These are phyloP conservation scores for Curvularia sp. DNA, from an alignment of 2,329 filamentous ascomycete species.

Conservation along the genomic window DNA sequence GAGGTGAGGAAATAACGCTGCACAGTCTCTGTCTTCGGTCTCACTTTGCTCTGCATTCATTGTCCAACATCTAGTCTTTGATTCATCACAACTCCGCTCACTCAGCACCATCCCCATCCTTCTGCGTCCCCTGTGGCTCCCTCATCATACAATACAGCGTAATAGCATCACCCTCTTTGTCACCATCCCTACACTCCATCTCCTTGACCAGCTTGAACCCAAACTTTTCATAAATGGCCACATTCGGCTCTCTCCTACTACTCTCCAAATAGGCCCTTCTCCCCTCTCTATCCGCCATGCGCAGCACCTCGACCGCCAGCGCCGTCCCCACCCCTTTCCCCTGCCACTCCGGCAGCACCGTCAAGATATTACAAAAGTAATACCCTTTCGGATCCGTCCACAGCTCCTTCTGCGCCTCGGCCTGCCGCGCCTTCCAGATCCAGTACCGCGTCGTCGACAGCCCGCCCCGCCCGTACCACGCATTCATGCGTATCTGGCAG, in stretches of 20 bases:
- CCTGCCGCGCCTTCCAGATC: slow-evolving; percentile 74
- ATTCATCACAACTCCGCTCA: background rate
- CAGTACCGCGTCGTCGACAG: slow-evolving; percentile 72
- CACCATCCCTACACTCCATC: slow-evolving; percentile 71
- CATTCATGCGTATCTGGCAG: slow-evolving; percentile 70
- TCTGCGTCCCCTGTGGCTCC: slow-evolving; percentile 37
- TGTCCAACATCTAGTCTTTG: background rate
- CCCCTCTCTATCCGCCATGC: slow-evolving; percentile 68
- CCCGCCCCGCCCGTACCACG: slow-evolving; percentile 72
- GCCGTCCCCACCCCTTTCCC: slow-evolving; percentile 70
- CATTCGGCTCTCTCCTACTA: slow-evolving; percentile 70
- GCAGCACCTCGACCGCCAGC: slow-evolving; percentile 69
- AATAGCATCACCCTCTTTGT: slow-evolving; percentile 54
- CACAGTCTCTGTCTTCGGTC: no score
- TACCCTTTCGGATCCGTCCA: slow-evolving; percentile 73
- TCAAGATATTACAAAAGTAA: slow-evolving; percentile 79
- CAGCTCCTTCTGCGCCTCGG: slow-evolving; percentile 64
- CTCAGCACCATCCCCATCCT: background rate
- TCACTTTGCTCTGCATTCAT: no score
- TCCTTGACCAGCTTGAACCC: slow-evolving; percentile 70
- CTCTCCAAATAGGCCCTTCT: slow-evolving; percentile 75
- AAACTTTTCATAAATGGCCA: slow-evolving; percentile 73
- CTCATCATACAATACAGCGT: slow-evolving; percentile 57
- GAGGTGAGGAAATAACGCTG: no score
- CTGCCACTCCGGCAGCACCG: slow-evolving; percentile 69